phyloP scores from a whole-genome alignment of 2,329 filamentous ascomycete species.

The Apiospora phragmitis region DNA sequence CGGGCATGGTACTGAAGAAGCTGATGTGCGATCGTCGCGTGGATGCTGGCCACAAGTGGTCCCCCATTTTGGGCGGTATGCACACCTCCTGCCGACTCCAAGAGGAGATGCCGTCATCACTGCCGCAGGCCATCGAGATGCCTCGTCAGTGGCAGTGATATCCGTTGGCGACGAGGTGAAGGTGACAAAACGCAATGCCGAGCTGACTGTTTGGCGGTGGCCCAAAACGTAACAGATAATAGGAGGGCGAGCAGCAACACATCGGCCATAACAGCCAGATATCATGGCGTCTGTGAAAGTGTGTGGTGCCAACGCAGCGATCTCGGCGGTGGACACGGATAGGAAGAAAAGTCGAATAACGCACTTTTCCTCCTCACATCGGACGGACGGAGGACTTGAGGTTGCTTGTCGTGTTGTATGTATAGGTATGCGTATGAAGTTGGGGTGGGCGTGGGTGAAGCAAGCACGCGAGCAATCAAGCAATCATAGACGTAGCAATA shows the following conservation, averaged over 20 bases:
- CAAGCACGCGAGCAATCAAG: not conserved
- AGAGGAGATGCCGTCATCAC: conserved; percentile 29
- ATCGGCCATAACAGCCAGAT: not conserved
- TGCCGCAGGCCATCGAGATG: conserved; percentile 41
- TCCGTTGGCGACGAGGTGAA: conserved; percentile 57
- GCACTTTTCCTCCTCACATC: not conserved
- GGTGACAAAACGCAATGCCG: conserved; percentile 49
- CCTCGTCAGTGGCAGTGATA: conserved; percentile 31
- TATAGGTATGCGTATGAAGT: not conserved
- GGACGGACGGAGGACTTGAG: not conserved
- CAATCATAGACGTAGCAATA: not conserved
- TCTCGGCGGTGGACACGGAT: not conserved
- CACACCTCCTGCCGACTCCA: conserved; percentile 48
- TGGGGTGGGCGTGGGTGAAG: not conserved
- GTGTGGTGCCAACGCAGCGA: not conserved
- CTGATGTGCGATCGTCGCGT: conserved; percentile 70
- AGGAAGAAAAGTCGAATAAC: not conserved
- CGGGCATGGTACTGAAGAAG: conserved; percentile 66
- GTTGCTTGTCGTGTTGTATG: not conserved
- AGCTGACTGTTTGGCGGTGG: conserved; percentile 58
- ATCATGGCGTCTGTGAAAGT: not conserved
- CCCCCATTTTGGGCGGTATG: conserved; percentile 72
- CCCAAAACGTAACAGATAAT: conserved; percentile 25
- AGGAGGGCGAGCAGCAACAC: not conserved
- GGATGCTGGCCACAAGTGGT: conserved; percentile 66